Base-by-base conservation (phyloP, 2,329 filamentous ascomycete species). In the Coniochaeta sp. region DNA sequence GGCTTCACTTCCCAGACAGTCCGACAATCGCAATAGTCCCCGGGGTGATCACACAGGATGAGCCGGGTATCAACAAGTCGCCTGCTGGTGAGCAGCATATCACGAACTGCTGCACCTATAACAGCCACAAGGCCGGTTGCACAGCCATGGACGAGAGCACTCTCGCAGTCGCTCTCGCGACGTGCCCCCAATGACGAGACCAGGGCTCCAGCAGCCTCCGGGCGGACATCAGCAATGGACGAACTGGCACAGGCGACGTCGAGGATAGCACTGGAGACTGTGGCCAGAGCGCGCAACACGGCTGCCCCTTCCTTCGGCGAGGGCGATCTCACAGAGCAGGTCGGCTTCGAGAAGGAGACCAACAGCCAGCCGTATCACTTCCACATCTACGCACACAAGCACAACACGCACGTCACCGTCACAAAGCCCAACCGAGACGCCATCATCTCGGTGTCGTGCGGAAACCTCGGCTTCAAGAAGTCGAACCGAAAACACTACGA, bases 381-480 rank as follows among this genome's bases (percentile, higher is more conserved):
- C 64, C 91, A 96, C 77, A 81, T 99, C 72, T 93, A 86, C 76
- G 79, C 89, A 30, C 88, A 90, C 73, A 96, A 91, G 77, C 95
- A 97, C 83, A 99, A 99, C 79, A 95, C 91, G 22, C 91, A 98
- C 75, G 84, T 99, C 69, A 97, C 93, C 1, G 84, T 97, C 65
- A 91, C 92, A 24, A 87, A 88, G 69, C 93, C 95, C 30, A 87
- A 91, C 72, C 83, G 89, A 55, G 84, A 91, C 64, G 84, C 91
- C 30, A 83, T 98, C 65, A 80, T 99, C 64, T 91, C 88, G 14
- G 75, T 96, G 67, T 90, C 89, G 1, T 84, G 88, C 61, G 95
- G 95, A 56, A 92, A 96, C 70, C 85, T 99, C 62, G 93, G 93
- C n/a, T 97, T 97, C 78, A 84, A 82, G 69, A 96, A 98, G 77